These are phyloP conservation scores for Didymella pomorum DNA, from an alignment of 2,329 filamentous ascomycete species.

Conservation along the genomic window DNA sequence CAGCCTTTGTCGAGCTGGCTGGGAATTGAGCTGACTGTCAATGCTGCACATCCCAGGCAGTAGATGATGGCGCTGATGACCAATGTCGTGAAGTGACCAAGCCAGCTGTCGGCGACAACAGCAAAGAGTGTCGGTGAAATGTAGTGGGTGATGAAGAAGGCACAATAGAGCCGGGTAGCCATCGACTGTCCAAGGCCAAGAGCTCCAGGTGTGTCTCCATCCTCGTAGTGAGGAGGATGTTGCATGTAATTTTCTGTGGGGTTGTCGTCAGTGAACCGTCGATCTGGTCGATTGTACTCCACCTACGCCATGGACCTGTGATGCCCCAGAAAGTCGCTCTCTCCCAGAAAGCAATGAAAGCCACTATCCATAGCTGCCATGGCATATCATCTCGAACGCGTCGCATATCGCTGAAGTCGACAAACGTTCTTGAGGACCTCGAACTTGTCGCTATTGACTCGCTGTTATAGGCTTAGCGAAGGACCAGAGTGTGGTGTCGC, in stretches of 20 bases:
- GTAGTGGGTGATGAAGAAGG: slow-evolving; percentile 64
- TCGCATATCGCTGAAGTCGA: slow-evolving; percentile 22
- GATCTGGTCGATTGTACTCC: neutral
- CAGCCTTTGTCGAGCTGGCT: slow-evolving; percentile 29
- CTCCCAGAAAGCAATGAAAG: slow-evolving; percentile 39
- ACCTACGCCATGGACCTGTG: slow-evolving; percentile 46
- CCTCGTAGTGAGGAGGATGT: slow-evolving; percentile 35
- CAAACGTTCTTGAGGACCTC: slow-evolving; percentile 17
- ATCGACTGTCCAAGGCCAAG: slow-evolving; percentile 44
- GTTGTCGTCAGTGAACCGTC: slow-evolving; percentile 4
- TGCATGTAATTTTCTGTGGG: slow-evolving; percentile 55
- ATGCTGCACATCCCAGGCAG: slow-evolving; percentile 31
- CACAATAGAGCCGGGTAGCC: slow-evolving; percentile 63
- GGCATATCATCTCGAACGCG: slow-evolving; percentile 36
- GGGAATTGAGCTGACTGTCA: slow-evolving; percentile 35
- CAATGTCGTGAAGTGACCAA: slow-evolving; percentile 52
- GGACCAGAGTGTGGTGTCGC: too few relatives aligned
- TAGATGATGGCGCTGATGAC: slow-evolving; percentile 44
- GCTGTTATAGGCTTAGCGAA: slow-evolving; percentile 4
- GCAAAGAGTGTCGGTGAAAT: slow-evolving; percentile 48
- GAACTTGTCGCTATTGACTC: slow-evolving; percentile 7
- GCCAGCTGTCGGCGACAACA: slow-evolving; percentile 49
- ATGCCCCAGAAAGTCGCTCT: slow-evolving; percentile 42
- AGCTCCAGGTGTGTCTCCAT: slow-evolving; percentile 46
- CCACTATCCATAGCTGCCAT: slow-evolving; percentile 36